A percentile compares a stretch with the other conserved stretches of the same genome.
These are phyloP conservation scores for Eucalyptus erythrocorys DNA, from an alignment of 345 rosid species.

Conservation along the genomic window DNA sequence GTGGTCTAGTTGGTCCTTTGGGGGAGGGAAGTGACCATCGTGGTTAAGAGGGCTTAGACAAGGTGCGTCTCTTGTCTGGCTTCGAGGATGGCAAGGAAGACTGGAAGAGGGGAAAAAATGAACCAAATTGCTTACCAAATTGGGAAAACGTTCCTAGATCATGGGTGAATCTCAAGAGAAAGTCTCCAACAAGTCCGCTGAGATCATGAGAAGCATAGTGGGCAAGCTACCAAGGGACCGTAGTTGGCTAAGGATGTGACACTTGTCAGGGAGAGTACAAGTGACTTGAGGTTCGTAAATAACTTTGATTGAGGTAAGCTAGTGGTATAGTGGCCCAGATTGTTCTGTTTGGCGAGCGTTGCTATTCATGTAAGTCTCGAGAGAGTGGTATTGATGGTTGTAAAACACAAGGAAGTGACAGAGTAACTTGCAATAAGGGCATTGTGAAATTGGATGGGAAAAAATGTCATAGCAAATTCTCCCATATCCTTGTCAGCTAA, in stretches of 20 bases:
- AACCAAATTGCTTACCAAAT: neutral
- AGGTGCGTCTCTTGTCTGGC: neutral
- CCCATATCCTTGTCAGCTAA: neutral
- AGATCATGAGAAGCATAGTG: neutral
- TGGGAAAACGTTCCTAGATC: neutral
- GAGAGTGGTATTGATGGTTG: neutral
- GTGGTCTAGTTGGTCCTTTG: neutral
- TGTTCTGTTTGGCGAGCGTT: neutral
- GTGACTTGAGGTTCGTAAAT: neutral
- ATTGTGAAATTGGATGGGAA: neutral
- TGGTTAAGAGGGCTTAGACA: neutral
- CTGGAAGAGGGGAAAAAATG: neutral
- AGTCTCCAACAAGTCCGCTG: neutral
- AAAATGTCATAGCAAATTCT: neutral
- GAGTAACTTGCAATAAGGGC: neutral
- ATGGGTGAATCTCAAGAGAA: neutral
- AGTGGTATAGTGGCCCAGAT: neutral
- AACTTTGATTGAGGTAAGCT: neutral
- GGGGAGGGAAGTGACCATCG: neutral
- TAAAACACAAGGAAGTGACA: neutral
- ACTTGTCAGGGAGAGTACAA: neutral
- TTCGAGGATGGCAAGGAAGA: neutral
- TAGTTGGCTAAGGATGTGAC: neutral
- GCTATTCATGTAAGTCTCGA: neutral
- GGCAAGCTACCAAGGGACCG: neutral